Conservation (phyloP, 1,139 yeast species). For the Yamadazyma dendronema region DNA sequence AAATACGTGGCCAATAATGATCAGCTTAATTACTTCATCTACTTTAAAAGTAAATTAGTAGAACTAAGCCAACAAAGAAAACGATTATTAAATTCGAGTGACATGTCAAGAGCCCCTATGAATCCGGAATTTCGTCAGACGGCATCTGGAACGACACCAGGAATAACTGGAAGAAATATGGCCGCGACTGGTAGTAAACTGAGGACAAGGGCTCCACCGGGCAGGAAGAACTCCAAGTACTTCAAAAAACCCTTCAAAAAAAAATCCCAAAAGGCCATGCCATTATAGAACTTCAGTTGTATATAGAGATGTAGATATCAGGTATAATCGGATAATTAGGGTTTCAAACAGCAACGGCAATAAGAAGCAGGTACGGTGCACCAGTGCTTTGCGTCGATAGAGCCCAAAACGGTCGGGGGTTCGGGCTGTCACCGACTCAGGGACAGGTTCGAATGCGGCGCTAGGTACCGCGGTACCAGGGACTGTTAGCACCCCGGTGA, state of each 20-base stretch:
- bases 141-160: not conserved
- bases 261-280: conserved; percentile 5
- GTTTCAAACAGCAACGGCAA: no score
- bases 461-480: no score
- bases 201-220: no score
- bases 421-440: no score
- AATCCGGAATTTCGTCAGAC: no score
- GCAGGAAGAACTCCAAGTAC: conserved; percentile 4
- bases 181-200: not conserved
- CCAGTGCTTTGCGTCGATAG: no score
- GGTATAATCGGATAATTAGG: no score
- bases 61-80: conserved; percentile 26
- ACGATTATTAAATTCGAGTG: not conserved
- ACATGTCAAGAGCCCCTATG: not conserved
- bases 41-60: conserved; percentile 44
- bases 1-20: conserved; percentile 39
- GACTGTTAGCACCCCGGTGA: no score
- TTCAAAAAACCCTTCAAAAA: conserved; percentile 6
- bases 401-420: no score
- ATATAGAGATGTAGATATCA: no score
- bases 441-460: no score
- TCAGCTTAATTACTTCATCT: conserved; percentile 43
- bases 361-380: no score
- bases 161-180: not conserved
- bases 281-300: conserved; percentile 2